A percentile compares a stretch with the other conserved stretches of the same genome.
These are phyloP conservation scores for Leccinum variabile DNA, from an alignment of 1,284 basidiomycete genomes.

Conservation along the genomic window DNA sequence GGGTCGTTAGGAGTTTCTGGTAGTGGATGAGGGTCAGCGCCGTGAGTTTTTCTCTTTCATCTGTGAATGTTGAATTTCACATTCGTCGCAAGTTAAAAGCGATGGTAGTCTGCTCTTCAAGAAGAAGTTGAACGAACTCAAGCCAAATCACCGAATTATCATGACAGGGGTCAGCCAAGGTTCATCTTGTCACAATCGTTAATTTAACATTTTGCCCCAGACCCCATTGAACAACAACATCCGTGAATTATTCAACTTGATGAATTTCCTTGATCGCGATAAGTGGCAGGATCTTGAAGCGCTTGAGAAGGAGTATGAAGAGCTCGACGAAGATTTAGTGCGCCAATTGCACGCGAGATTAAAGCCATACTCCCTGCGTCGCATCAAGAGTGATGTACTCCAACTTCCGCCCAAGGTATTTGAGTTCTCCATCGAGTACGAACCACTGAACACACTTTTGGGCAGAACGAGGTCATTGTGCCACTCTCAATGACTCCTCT, in stretches of 20 bases:
- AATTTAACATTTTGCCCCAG: slow-evolving; percentile 37
- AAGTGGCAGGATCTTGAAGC: slow-evolving; percentile 74
- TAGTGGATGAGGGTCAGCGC: slow-evolving; percentile 93
- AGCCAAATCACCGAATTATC: slow-evolving; percentile 80
- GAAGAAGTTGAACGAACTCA: slow-evolving; percentile 79
- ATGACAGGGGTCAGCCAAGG: slow-evolving; percentile 75
- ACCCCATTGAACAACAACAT: slow-evolving; percentile 98
- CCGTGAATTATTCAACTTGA: slow-evolving; percentile 90
- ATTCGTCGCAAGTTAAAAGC: slow-evolving; percentile 64
- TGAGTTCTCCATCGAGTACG: neutral
- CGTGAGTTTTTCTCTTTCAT: slow-evolving; percentile 48
- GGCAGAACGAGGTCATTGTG: slow-evolving; percentile 84
- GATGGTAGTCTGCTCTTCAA: slow-evolving; percentile 81
- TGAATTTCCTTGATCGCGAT: slow-evolving; percentile 86
- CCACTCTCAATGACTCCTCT: slow-evolving; percentile 87
- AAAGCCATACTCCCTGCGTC: slow-evolving; percentile 89
- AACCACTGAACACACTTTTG: slow-evolving; percentile 16
- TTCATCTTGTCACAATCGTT: slow-evolving; percentile 2
- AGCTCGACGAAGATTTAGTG: slow-evolving; percentile 76
- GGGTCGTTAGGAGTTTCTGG: slow-evolving; percentile 88
- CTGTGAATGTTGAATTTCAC: slow-evolving; percentile 7
- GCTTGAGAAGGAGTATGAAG: slow-evolving; percentile 71
- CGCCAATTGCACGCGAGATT: slow-evolving; percentile 77
- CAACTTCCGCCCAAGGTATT: slow-evolving; percentile 87
- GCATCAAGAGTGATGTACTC: slow-evolving; percentile 91